These are phyloP conservation scores for Ganoderma resinaceum DNA, from an alignment of 1,284 basidiomycete genomes.

Conservation along the genomic window DNA sequence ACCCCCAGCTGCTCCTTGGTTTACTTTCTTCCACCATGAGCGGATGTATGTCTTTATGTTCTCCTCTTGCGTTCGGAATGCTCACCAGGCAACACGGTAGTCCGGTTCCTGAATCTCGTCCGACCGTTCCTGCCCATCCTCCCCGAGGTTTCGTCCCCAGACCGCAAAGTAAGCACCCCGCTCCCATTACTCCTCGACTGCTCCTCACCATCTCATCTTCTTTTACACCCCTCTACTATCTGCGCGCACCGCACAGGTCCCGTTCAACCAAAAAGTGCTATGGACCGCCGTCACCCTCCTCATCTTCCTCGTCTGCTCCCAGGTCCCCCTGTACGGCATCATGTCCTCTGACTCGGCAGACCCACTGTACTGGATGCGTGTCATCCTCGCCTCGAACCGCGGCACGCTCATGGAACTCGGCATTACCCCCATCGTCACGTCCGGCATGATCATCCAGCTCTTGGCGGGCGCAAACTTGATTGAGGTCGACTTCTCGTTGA, in stretches of 20 bases:
- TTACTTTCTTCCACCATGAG: constrained; percentile 42
- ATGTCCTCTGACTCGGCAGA: constrained; percentile 98
- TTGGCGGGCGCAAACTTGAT: constrained; percentile 97
- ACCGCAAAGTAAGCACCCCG: constrained; percentile 78
- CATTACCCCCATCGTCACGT: constrained; percentile 97
- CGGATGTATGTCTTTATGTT: constrained; percentile 42
- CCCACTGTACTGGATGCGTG: constrained; percentile 99
- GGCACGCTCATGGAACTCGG: constrained; percentile 99
- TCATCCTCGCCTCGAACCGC: constrained; percentile 97
- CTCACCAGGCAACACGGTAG: constrained; percentile 47
- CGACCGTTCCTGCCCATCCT: constrained; percentile 93
- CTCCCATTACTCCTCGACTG: not conserved
- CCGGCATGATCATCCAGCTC: constrained; percentile 99
- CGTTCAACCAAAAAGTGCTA: constrained; percentile 95
- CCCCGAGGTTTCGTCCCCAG: constrained; percentile 95
- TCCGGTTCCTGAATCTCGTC: constrained; percentile 96
- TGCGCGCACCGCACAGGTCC: constrained; percentile 60
- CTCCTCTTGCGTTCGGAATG: not conserved
- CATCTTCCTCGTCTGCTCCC: constrained; percentile 97
- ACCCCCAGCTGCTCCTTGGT: constrained; percentile 41
- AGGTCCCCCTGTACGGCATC: constrained; percentile 97
- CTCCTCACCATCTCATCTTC: not conserved
- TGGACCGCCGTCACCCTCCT: constrained; percentile 98
- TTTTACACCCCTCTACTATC: not conserved
- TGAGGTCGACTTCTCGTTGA: constrained; percentile 96